phyloP scores from a whole-genome alignment of 1,284 basidiomycete genomes.

The Coniferiporia sulphurascens region DNA sequence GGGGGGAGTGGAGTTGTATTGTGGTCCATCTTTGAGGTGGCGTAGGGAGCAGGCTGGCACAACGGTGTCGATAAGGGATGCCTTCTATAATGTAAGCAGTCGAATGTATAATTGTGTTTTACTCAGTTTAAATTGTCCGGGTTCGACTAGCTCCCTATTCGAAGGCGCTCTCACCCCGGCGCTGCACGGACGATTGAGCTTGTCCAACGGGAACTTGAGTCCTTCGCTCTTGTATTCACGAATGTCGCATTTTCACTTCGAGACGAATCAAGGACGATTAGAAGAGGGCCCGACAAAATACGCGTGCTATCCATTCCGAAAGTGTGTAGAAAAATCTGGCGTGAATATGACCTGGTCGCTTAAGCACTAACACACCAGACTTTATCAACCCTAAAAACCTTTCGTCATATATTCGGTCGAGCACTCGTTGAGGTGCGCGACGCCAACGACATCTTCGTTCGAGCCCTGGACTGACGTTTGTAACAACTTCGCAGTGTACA shows the following conservation, averaged over 20 bases:
- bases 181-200: constrained; percentile 53
- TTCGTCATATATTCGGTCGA: constrained; percentile 64
- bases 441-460: not conserved
- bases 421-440: constrained; percentile 57
- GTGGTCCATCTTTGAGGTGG: constrained; percentile 70
- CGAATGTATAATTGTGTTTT: constrained; percentile 11
- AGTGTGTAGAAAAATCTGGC: constrained; percentile 34
- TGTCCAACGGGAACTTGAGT: constrained; percentile 68
- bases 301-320: constrained; percentile 57
- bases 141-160: constrained; percentile 63
- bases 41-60: constrained; percentile 69
- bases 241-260: constrained; percentile 66
- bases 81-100: constrained; percentile 79
- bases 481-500: constrained; percentile 41
- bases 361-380: constrained; percentile 42
- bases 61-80: constrained; percentile 74
- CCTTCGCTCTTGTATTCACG: constrained; percentile 68
- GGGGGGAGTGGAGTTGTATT: constrained; percentile 64
- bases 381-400: constrained; percentile 52
- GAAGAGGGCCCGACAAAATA: too few species aligned
- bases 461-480: not conserved
- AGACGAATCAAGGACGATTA: constrained; percentile 44
- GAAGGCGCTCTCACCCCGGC: constrained; percentile 62
- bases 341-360: not conserved
- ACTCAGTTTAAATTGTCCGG: constrained; percentile 10